Conservation (phyloP, 768 basidiomycete species). For the Suillus tomentosus region DNA sequence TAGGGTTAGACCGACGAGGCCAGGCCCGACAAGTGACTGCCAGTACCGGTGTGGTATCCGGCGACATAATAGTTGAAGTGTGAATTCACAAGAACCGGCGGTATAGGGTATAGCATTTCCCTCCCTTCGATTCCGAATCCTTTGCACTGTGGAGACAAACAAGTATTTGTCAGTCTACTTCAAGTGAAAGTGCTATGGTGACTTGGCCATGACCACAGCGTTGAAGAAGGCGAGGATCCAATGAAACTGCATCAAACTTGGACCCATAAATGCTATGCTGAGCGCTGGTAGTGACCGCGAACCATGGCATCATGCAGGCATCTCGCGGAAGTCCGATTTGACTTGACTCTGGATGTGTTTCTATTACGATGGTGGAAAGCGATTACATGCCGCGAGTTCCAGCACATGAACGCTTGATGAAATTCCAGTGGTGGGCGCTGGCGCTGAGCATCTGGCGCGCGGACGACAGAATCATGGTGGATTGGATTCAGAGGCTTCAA, state of each 20-base stretch:
- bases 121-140: no score
- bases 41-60: background rate
- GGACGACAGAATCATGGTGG: background rate
- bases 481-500: background rate
- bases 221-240: no score
- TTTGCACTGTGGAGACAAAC: background rate
- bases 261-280: no score
- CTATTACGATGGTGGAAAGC: no score
- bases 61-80: background rate
- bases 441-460: background rate
- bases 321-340: no score
- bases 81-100: background rate
- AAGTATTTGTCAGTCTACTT: background rate
- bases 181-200: background rate
- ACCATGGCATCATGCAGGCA: no score
- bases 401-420: no score
- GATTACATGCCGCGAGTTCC: no score
- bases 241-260: no score
- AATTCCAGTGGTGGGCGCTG: background rate
- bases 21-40: background rate
- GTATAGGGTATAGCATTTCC: no score
- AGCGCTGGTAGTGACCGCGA: no score
- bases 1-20: background rate
- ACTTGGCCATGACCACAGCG: background rate
- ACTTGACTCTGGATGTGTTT: no score